Evolutionary conservation across 805 yeast genomes (phyloP), one percentile per base, ranked within the genome.

Genomic region (Metschnikowia colocasiae): DNA sequence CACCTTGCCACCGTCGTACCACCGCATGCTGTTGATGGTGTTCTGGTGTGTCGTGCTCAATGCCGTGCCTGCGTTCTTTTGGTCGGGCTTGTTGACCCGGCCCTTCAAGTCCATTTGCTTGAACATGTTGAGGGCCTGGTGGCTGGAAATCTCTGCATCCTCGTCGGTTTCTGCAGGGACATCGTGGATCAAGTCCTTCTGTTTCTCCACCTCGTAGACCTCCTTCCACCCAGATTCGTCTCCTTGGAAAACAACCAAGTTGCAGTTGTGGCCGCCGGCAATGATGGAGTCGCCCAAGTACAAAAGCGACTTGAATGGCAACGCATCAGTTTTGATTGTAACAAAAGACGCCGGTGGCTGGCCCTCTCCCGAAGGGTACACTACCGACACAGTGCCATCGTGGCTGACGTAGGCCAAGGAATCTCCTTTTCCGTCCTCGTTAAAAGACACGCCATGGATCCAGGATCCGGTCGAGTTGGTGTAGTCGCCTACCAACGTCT

Each of bases 91-190:
- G 58, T 71, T 73, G 43, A 80, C 80, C 48, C 87, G 79, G 50
- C 99, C 99, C 75, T 90, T 94, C 65, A 92, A 78, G 69, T 94
- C 99, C 78, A 94, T 73, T 67, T 92, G 96, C 68, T 88, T 83
- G 74, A 94, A 94, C 91, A 92, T 89, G 71, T 87, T 86, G 65
- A 94, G 79, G 6, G 95, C 95, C 54, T 84, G 80, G 53, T 85
- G 87, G 53, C 87, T 85, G 45, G 78, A 77, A 47, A 76, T 79
- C 46, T 80, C 87, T 40, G 74, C 80, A 36, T 74, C 81, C 43
- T 72, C 78, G 36, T 71, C 77, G 12, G 71, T 53, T 19, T 35
- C 27, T n/a, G 54, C 59, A n/a, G 69, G 60, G 31, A 71, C 80
- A 56, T 81, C 90, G 42, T 65, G 67, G 39, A 63, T 65, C 56